Conservation (phyloP, 1,139 yeast genomes). For the Zygoascus sp. region DNA sequence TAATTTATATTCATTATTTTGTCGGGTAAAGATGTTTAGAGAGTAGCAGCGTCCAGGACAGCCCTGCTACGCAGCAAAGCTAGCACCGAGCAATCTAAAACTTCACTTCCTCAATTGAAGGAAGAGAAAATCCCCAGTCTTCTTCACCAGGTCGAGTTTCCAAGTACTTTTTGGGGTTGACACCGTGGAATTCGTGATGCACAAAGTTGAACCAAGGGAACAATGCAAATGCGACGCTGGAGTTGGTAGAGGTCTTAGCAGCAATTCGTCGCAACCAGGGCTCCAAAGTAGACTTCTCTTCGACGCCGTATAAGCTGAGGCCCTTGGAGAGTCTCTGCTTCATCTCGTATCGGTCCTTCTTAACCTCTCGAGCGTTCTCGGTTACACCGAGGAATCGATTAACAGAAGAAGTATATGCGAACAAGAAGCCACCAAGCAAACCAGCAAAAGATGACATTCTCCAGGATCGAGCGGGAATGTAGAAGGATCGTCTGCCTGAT, state of each 20-base stretch:
- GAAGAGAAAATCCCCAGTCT: slow-evolving; percentile 36
- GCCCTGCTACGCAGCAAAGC: not conserved
- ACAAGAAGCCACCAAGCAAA: slow-evolving; percentile 63
- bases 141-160: slow-evolving; percentile 52
- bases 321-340: slow-evolving; percentile 65
- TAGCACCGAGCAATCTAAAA: not conserved
- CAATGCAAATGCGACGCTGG: slow-evolving; percentile 56
- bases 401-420: slow-evolving; percentile 59
- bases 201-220: slow-evolving; percentile 84
- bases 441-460: slow-evolving; percentile 60
- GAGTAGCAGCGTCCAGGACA: too few relatives aligned
- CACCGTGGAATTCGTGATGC: slow-evolving; percentile 80
- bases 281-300: slow-evolving; percentile 48
- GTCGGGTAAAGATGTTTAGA: not conserved
- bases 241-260: slow-evolving; percentile 73
- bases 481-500: slow-evolving; percentile 53
- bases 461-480: slow-evolving; percentile 53
- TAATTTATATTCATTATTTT: slow-evolving; percentile 8
- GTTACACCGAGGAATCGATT: slow-evolving; percentile 74
- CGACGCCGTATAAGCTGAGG: slow-evolving; percentile 57
- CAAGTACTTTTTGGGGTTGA: slow-evolving; percentile 64
- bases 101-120: slow-evolving; percentile 14
- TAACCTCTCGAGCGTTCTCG: slow-evolving; percentile 70
- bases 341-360: slow-evolving; percentile 68
- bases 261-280: slow-evolving; percentile 74